A percentile compares a stretch with the other conserved stretches of the same genome.
Conservation (phyloP, 306 rosid genomes). For the Fagus sylvatica region DNA sequence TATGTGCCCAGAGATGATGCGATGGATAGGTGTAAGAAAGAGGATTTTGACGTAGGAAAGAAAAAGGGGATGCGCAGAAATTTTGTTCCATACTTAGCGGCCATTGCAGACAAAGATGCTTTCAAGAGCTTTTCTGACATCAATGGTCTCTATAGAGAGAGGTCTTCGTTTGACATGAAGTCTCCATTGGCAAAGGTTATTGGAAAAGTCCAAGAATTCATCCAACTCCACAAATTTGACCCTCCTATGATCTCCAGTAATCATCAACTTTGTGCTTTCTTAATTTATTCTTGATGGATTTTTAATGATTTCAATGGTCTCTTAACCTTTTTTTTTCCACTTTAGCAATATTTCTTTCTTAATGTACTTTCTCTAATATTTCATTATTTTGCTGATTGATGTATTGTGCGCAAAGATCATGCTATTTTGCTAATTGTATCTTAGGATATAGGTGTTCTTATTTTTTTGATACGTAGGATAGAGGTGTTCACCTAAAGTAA, state of each 20-base stretch:
- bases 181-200: neutral
- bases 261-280: neutral
- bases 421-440: no score
- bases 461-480: no score
- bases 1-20: slow-evolving; percentile 25
- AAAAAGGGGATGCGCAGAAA: slow-evolving; percentile 8
- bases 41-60: slow-evolving; percentile 17
- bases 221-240: slow-evolving; percentile 3
- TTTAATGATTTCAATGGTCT: neutral
- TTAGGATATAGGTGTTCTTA: no score
- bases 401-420: no score
- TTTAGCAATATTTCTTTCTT: no score
- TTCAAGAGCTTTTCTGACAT: neutral
- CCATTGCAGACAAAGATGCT: neutral
- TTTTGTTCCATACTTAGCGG: neutral
- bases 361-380: no score
- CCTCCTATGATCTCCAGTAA: neutral
- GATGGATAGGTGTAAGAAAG: slow-evolving; percentile 13
- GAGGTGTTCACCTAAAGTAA: no score
- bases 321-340: no score
- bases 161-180: neutral
- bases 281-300: neutral
- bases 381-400: no score
- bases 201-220: no score
- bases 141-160: neutral